Base-by-base conservation (phyloP, 345 rosid genomes). In the Jatropha curcas region DNA sequence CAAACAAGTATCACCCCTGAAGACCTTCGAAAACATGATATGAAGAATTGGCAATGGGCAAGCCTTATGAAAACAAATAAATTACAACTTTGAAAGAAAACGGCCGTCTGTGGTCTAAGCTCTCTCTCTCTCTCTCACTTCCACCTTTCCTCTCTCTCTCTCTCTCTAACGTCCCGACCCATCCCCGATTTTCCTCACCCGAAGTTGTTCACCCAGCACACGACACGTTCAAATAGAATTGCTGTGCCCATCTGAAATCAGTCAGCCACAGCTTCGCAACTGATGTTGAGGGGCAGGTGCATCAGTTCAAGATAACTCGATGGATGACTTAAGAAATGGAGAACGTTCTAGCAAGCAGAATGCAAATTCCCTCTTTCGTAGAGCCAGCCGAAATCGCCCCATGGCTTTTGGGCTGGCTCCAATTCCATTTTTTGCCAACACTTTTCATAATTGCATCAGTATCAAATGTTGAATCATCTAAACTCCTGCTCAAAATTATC, bases 371-470 rank as follows among this genome's bases (percentile, higher is more conserved):
- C 34, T 24, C 9, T 22, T n/a, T 22, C 3, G 25, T 53, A 16
- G 17, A 22, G 43, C 55, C 27, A 37, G 31, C 34, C 0, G 63
- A 24, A 68, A 62, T 60, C 46, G 22, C 46, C n/a, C 62, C 5
- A 55, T 7, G 11, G 11, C n/a, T 41, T 13, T n/a, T n/a, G n/a
- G 53, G 33, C 50, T 53, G 19, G 41, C 55, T 78, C 77, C 68
- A 67, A 7, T 43, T 20, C 31, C n/a, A 35, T n/a, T 63, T n/a
- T 1, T 14, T 51, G 7, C 45, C n/a, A n/a, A n/a, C 34, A n/a
- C 50, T 69, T 69, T 57, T 46, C 66, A 79, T 70, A 79, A 73
- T 51, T 71, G 78, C 43, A 60, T 67, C 72, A 34, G 24, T 51
- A 43, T 41, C 48, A 59, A 35, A 70, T 51, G 67, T n/a, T 60